These are phyloP conservation scores for Beauveria brongniartii DNA, from an alignment of 2,329 filamentous ascomycete genomes.

Conservation along the genomic window DNA sequence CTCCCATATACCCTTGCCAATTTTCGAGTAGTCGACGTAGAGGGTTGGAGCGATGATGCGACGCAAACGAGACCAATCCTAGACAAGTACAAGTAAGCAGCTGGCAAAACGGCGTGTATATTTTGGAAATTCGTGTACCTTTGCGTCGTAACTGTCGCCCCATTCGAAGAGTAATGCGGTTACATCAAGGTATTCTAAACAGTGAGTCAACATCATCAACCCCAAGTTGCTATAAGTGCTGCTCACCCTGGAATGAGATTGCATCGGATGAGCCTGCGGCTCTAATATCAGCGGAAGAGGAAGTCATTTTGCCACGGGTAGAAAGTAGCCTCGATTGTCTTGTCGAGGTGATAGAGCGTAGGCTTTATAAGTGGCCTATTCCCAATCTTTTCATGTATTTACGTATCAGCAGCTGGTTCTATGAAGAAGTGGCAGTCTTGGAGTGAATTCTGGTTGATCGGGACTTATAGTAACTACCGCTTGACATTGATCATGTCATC, in stretches of 20 bases:
- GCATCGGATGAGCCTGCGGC: neutral
- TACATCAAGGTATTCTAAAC: neutral
- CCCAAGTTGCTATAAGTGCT: neutral
- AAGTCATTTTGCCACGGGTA: neutral
- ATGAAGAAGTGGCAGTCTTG: neutral
- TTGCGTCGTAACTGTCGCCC: neutral
- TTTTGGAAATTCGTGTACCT: neutral
- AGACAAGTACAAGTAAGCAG: neutral
- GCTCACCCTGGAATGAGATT: neutral
- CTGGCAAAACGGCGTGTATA: neutral
- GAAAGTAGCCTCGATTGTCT: neutral
- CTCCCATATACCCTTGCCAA: slow-evolving; percentile 33
- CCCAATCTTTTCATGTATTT: neutral
- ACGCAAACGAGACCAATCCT: neutral
- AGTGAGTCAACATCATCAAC: neutral
- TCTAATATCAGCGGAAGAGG: neutral
- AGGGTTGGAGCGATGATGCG: neutral
- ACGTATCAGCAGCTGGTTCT: neutral
- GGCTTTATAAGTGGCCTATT: neutral
- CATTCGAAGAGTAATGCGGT: neutral
- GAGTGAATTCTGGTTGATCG: neutral
- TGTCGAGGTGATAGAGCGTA: neutral
- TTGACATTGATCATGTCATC: neutral
- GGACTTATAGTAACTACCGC: neutral
- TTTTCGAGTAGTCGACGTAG: neutral